Percentiles rank a stretch among this genome's conserved stretches.
phyloP scores from a whole-genome alignment of 2,329 filamentous ascomycete genomes.

The Sclerotinia borealis region DNA sequence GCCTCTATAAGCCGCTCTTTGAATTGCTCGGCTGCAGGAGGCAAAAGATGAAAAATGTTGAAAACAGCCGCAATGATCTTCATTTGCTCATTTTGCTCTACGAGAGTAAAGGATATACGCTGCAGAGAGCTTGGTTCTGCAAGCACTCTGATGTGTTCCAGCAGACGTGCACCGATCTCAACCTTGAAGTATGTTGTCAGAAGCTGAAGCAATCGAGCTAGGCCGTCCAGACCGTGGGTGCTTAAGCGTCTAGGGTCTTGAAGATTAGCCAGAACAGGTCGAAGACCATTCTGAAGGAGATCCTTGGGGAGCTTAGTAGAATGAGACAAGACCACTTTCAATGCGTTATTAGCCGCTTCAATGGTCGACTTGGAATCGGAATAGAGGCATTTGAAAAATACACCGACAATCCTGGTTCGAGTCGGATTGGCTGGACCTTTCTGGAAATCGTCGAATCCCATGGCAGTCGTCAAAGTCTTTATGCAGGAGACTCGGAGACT shows the following conservation, averaged over 20 bases:
- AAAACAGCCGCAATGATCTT: constrained; percentile 92
- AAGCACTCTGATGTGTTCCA: constrained; percentile 89
- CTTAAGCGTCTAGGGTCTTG: constrained; percentile 89
- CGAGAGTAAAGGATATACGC: constrained; percentile 87
- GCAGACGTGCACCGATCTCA: constrained; percentile 85
- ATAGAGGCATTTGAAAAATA: constrained; percentile 98
- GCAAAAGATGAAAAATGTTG: constrained; percentile 95
- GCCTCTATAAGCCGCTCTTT: constrained; percentile 85
- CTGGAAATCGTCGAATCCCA: constrained; percentile 86
- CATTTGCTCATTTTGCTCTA: constrained; percentile 89
- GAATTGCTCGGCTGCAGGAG: constrained; percentile 82
- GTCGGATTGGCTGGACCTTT: constrained; percentile 64
- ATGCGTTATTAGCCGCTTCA: constrained; percentile 82
- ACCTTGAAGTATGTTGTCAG: constrained; percentile 99
- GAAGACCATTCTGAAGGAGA: constrained; percentile 83
- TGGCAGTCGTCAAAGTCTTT: constrained; percentile 84
- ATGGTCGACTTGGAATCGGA: constrained; percentile 89
- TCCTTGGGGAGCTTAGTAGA: constrained; percentile 94
- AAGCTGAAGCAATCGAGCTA: constrained; percentile 82
- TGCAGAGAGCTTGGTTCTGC: constrained; percentile 76
- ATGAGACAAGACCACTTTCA: constrained; percentile 81
- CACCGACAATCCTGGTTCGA: constrained; percentile 71
- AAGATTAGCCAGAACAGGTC: constrained; percentile 92
- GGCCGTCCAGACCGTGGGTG: constrained; percentile 81
- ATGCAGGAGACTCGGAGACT: constrained; percentile 90